Base-by-base conservation (phyloP, 345 rosid species). In the Moricandia arvensis region DNA sequence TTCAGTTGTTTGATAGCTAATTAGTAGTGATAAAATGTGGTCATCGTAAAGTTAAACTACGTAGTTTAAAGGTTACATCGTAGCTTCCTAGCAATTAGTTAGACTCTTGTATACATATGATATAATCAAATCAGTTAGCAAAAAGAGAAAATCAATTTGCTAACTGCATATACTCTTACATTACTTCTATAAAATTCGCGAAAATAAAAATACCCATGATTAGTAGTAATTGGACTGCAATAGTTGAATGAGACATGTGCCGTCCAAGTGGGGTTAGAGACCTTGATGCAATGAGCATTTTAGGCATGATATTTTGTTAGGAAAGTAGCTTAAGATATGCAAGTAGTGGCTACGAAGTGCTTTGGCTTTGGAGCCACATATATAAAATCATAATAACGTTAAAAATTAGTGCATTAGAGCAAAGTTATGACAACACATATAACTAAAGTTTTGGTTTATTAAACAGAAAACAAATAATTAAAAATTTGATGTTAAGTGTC, bases 201-300 rank as follows among this genome's bases (percentile, higher is more conserved):
- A 35, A 68, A 51, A 8, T 27, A 6, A 26, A 45, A 53, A 21
- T n/a, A 59, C 34, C 49, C 57, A 77, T 66, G 63, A 71, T 43
- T 38, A 58, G 59, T 65, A 24, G 49, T 63, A 29, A 29, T 37
- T 58, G 8, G 67, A 64, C 43, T 34, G 72, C 54, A 60, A 57
- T 24, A 34, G 68, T 59, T 72, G 81, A 78, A 59, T 72, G 73
- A 59, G 77, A 78, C 81, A 1, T 66, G 29, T 66, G 16, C 77
- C 76, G 77, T 59, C 77, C 81, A 78, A 78, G 76, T 71, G 81
- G 81, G 73, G 21, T 69, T 51, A 54, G 73, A 60, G 69, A 73
- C 65, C 68, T 67, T 61, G 65, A 60, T 51, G 66, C 77, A 67
- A 53, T 17, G 80, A 77, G 69, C 38, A 60, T 10, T 26, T 78